Base-by-base conservation (phyloP, 2,329 filamentous ascomycete genomes). In the Dendryphion nanum region DNA sequence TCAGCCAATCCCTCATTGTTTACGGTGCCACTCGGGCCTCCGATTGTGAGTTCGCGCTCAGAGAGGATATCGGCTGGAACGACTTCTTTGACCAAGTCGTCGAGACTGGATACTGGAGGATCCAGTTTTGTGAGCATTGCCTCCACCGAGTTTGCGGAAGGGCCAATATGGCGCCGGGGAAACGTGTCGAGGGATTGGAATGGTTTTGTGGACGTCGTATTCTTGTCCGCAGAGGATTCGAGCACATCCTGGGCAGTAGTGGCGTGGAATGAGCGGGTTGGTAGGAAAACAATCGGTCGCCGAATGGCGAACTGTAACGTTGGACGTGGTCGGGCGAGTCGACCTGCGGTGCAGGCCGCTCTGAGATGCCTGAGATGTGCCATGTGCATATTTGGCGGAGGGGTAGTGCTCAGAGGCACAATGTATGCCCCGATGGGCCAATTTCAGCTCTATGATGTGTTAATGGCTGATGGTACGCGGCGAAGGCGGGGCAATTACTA, bases 21-120 rank as follows among this genome's bases (percentile, higher is more conserved):
- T 6, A 8, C 15, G 6, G 4, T 14, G n/a, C 16, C 30, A 13
- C 4, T 14, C 13, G 20, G 15, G 7, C 28, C 18, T 2, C 16
- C 10, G 13, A 35, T 28, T 33, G 74, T 69, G 32, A 90, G 68
- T 41, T 81, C 68, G 42, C 78, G 78, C 41, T 78, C 72, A 12
- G 85, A 86, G 37, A 93, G 73, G 40, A 96, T 87, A 55, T 89
- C 82, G 18, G 78, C 69, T 0, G 91, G 91, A 13, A 97, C 75
- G 33, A 96, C 90, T 68, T 95, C 81, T 55, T 79, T 74, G 29
- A 96, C 79, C 59, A 97, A 95, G 18, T 87, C 82, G 48, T 96
- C 89, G 41, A 97, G 67, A 31, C 76, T 83, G 44, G 76, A 72
- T 7, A 75, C 84, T 0, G 87, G 86, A 14, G 89, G 87, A 42